A percentile compares a stretch with the other conserved stretches of the same genome.
phyloP scores from a whole-genome alignment of 2,329 filamentous ascomycete genomes.

The Cadophora malorum region DNA sequence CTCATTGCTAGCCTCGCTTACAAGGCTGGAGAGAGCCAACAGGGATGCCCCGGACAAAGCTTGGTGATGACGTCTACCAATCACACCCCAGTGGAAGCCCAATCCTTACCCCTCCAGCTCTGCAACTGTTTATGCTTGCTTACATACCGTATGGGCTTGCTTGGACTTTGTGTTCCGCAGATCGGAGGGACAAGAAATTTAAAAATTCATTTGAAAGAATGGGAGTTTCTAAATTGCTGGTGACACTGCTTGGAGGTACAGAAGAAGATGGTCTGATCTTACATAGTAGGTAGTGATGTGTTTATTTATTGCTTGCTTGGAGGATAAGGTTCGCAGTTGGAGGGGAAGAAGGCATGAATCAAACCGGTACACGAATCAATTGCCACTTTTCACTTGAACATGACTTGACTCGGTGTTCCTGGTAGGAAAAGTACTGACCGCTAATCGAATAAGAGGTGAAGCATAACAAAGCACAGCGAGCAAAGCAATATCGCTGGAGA shows the following conservation, averaged over 20 bases:
- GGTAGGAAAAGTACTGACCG: background rate
- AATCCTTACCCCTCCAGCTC: background rate
- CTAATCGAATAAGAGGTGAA: background rate
- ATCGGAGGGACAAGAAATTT: background rate
- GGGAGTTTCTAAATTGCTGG: background rate
- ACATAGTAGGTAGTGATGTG: too few species aligned
- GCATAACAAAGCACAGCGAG: background rate
- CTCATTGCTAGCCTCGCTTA: slow-evolving; percentile 6
- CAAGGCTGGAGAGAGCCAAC: slow-evolving; percentile 10
- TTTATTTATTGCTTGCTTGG: too few species aligned
- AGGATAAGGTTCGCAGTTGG: too few species aligned
- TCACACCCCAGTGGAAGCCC: background rate
- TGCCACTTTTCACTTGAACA: background rate
- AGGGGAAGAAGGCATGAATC: background rate
- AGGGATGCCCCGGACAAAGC: background rate
- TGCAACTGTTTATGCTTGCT: background rate
- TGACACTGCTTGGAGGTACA: background rate
- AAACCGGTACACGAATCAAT: background rate
- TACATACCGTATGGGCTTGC: too few species aligned
- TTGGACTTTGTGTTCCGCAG: background rate
- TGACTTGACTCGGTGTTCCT: background rate
- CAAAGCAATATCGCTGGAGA: background rate
- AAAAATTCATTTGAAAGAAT: background rate
- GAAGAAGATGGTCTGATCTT: too few species aligned
- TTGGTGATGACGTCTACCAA: slow-evolving; percentile 21